Evolutionary conservation across 2,329 filamentous ascomycete genomes (phyloP), one percentile per base, ranked within the genome.

Genomic region (Fusarium begoniae): DNA sequence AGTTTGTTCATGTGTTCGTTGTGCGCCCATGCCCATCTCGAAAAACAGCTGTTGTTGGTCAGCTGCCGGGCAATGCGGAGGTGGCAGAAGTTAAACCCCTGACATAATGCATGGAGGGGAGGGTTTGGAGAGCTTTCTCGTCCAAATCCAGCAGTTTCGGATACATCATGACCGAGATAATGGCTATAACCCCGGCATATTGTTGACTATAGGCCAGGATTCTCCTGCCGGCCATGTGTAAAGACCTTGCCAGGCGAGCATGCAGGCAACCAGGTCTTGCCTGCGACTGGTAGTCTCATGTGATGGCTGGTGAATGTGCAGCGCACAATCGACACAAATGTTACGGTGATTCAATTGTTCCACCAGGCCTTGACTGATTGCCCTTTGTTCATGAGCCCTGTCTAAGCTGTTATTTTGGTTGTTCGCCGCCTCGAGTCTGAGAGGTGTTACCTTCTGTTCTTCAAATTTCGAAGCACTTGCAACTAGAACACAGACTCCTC

Each of bases 201-300:
- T 68, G 68, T 51, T 63, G 66, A 60, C 26, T 63, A 47, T 55
- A 59, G 44, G 37, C 63, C 55, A 54, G 56, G 61, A 61, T 66
- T 47, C 54, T 56, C 57, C 44, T 45, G 59, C 62, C n/a, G 56
- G 44, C 24, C 60, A 45, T 51, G 61, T 53, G 32, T 48, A 28
- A 60, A 54, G 51, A 41, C 50, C 55, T 59, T 44, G 66, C 50
- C 47, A 45, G 43, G 38, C 44, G 58, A 15, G 43, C 15, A 66
- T 45, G 58, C 47, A 59, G 18, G 37, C 26, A 32, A 38, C 62
- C 56, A 72, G 56, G 30, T 70, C 56, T 51, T 61, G 47, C 35
- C 44, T 66, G 28, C 66, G 55, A 63, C 65, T 59, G 67, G 69
- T 50, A 56, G 58, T 59, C 71, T 59, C 71, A 69, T 72, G 71